phyloP scores from a whole-genome alignment of 2,329 filamentous ascomycete genomes.

The Sporothrix phasma region DNA sequence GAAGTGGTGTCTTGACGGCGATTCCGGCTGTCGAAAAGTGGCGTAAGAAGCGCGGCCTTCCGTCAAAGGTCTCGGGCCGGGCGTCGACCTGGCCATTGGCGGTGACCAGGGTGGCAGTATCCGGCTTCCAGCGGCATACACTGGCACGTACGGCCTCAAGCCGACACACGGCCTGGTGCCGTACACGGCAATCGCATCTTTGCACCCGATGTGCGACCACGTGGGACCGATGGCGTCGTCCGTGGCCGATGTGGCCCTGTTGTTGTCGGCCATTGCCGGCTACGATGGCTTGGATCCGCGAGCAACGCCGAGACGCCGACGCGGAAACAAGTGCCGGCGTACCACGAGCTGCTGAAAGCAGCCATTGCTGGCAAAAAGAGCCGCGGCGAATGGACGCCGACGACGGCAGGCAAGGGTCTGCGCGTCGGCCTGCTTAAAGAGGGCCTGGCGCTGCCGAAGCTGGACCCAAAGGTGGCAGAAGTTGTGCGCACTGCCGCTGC shows the following conservation, averaged over 20 bases:
- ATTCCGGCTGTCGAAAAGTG: slow-evolving; percentile 17
- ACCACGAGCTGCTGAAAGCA: slow-evolving; percentile 23
- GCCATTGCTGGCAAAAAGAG: slow-evolving; percentile 19
- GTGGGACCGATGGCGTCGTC: slow-evolving; percentile 35
- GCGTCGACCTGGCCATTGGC: slow-evolving; percentile 37
- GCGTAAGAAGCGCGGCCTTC: slow-evolving; percentile 45
- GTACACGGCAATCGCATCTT: slow-evolving; percentile 36
- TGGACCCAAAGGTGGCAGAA: slow-evolving; percentile 30
- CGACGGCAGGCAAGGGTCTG: slow-evolving; percentile 29
- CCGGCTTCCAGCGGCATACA: slow-evolving; percentile 43
- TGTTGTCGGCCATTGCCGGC: slow-evolving; percentile 35
- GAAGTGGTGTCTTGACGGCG: slow-evolving; percentile 41
- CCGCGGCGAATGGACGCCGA: slow-evolving; percentile 20
- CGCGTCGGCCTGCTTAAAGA: slow-evolving; percentile 38
- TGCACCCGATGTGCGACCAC: slow-evolving; percentile 35
- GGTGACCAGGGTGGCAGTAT: slow-evolving; percentile 67
- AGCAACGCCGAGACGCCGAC: slow-evolving; percentile 31
- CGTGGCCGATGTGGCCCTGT: slow-evolving; percentile 32
- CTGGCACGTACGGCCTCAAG: slow-evolving; percentile 36
- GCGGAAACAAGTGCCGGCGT: slow-evolving; percentile 25
- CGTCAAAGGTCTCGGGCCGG: slow-evolving; percentile 33
- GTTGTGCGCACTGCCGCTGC: slow-evolving; percentile 29
- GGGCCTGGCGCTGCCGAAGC: slow-evolving; percentile 29
- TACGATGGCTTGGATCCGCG: slow-evolving; percentile 39
- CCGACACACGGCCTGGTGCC: slow-evolving; percentile 40